Conservation (phyloP, 164 flowering plant genomes). For the Vitis rupestris region DNA sequence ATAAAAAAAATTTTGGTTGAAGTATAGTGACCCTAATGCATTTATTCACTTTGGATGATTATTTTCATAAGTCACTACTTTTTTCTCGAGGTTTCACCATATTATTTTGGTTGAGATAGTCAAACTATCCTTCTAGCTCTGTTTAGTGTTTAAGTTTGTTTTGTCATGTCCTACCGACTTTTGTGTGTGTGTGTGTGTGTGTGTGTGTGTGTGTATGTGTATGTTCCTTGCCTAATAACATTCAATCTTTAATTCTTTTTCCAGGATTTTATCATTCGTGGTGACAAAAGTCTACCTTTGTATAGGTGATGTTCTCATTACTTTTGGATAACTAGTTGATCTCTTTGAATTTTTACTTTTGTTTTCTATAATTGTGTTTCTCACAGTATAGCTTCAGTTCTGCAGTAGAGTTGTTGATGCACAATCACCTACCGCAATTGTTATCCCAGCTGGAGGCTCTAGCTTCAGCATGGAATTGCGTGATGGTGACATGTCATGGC, state of each 20-base stretch:
- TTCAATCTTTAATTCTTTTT: conserved; percentile 1
- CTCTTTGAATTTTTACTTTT: background rate
- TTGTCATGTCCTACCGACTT: too few relatives aligned
- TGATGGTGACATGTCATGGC: conserved; percentile 71
- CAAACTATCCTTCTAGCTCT: too few relatives aligned
- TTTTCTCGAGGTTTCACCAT: too few relatives aligned
- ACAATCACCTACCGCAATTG: conserved; percentile 72
- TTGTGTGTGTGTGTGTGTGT: too few relatives aligned
- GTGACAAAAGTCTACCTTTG: conserved; percentile 67
- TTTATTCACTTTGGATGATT: too few relatives aligned
- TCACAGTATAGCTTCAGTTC: conserved; percentile 22
- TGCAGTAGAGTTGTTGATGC: conserved; percentile 92
- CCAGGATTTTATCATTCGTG: conserved; percentile 85
- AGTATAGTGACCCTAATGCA: too few relatives aligned
- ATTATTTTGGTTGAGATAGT: too few relatives aligned
- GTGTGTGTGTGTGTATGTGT: background rate
- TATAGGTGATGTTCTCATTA: conserved; percentile 63
- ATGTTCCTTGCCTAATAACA: background rate
- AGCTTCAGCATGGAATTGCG: conserved; percentile 50
- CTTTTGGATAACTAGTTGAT: background rate
- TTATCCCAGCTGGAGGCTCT: conserved; percentile 59
- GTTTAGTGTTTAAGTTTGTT: too few relatives aligned
- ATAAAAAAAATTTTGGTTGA: too few relatives aligned
- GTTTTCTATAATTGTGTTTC: conserved; percentile 1
- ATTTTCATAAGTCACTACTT: too few relatives aligned